phyloP scores from a whole-genome alignment of 2,329 filamentous ascomycete species.

The Magnaporthales sp. region DNA sequence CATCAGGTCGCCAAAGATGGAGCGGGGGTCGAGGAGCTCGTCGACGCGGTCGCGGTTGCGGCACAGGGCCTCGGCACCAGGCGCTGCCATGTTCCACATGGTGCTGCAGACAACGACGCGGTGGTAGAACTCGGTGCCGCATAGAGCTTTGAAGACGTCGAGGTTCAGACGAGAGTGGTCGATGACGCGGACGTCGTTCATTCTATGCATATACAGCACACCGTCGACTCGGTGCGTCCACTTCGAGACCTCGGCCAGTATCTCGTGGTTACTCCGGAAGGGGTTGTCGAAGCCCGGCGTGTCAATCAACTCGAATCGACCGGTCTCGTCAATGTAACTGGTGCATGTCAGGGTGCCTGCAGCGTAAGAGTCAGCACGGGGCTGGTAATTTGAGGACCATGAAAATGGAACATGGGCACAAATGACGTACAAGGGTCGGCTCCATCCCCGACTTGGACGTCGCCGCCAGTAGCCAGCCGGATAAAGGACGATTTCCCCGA shows the following conservation, averaged over 20 bases:
- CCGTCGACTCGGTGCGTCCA: constrained; percentile 28
- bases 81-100: constrained; percentile 20
- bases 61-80: neutral
- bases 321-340: too few relatives aligned
- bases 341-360: too few relatives aligned
- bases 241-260: constrained; percentile 30
- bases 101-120: constrained; percentile 33
- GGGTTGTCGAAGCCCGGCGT: constrained; percentile 38
- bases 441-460: too few relatives aligned
- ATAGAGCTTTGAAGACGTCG: constrained; percentile 33
- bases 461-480: neutral
- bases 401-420: too few relatives aligned
- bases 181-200: constrained; percentile 30
- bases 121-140: constrained; percentile 27
- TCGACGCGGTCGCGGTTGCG: neutral
- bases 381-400: too few relatives aligned
- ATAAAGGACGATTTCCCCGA: constrained; percentile 41
- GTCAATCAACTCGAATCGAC: constrained; percentile 25
- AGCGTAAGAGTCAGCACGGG: too few relatives aligned
- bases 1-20: neutral
- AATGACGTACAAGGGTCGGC: too few relatives aligned
- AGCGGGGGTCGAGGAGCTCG: neutral
- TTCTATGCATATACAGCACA: constrained; percentile 36
- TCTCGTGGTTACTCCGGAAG: constrained; percentile 29
- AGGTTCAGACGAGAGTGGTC: constrained; percentile 30